Percentiles rank a stretch among this genome's conserved stretches.
phyloP scores from a whole-genome alignment of 345 rosid species.

The Durio zibethinus region DNA sequence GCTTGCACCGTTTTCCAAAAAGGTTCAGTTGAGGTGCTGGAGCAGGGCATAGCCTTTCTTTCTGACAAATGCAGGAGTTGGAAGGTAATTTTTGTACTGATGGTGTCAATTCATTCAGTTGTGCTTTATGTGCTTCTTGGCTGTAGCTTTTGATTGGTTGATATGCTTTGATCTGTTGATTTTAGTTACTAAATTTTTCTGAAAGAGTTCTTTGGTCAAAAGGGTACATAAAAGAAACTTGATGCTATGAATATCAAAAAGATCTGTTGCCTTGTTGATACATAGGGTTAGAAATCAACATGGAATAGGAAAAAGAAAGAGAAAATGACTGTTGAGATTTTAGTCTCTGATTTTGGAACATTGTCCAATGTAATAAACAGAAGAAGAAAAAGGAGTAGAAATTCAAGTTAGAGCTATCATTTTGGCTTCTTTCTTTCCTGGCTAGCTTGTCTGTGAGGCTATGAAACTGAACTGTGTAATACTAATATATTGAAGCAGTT shows the following conservation, averaged over 20 bases:
- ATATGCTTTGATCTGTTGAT: not conserved
- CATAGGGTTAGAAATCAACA: not conserved
- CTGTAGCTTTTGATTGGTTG: constrained; percentile 13
- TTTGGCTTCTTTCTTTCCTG: not conserved
- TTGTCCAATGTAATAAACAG: not conserved
- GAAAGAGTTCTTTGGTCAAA: not conserved
- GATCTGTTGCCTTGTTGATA: not conserved
- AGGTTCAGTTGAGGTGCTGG: constrained; percentile 64
- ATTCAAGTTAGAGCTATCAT: not conserved
- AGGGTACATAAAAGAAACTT: not conserved
- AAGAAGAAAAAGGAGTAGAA: not conserved
- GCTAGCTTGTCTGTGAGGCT: not conserved
- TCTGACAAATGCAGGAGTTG: constrained; percentile 58
- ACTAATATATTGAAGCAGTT: not conserved
- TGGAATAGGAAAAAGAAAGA: not conserved
- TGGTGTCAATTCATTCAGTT: not conserved
- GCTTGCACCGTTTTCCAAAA: constrained; percentile 61
- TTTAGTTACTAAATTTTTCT: not conserved
- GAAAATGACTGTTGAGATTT: not conserved
- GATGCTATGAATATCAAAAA: not conserved
- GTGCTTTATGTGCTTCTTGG: not conserved
- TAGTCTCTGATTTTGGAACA: not conserved
- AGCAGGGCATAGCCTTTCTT: constrained; percentile 52
- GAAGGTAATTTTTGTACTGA: constrained; percentile 47
- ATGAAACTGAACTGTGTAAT: not conserved